Evolutionary conservation across 1,284 basidiomycete species (phyloP).

Genomic region (Volvariella surrecta): DNA sequence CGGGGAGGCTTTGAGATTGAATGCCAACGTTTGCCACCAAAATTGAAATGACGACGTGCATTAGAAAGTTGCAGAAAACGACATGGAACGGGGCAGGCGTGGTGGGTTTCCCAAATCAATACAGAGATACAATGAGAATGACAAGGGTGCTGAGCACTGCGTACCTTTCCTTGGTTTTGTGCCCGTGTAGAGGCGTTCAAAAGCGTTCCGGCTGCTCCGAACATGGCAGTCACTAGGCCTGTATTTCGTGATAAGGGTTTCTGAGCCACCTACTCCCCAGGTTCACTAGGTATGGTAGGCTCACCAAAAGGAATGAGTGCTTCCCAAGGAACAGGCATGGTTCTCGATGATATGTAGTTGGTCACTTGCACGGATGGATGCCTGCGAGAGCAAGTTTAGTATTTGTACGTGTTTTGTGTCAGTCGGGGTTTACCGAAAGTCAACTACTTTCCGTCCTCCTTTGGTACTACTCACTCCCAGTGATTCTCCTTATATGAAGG

Average conservation of each 20-base stretch:
- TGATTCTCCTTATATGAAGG: no score
- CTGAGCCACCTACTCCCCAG: background rate
- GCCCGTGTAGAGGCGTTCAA: constrained; percentile 68
- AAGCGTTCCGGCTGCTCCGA: constrained; percentile 81
- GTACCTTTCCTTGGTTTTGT: constrained; percentile 87
- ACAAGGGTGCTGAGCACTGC: constrained; percentile 14
- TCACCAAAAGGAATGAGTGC: constrained; percentile 89
- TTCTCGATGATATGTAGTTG: no score
- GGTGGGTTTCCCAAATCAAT: no score
- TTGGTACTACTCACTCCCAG: no score
- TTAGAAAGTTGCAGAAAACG: background rate
- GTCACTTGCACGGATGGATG: constrained; percentile 1
- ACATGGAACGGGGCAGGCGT: no score
- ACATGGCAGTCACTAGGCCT: constrained; percentile 86
- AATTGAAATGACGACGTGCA: background rate
- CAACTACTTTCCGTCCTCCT: no score
- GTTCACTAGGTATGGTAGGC: background rate
- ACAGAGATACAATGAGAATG: background rate
- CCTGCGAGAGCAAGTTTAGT: constrained; percentile 6
- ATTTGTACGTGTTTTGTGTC: constrained; percentile 9
- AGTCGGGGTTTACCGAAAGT: background rate
- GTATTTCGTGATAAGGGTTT: constrained; percentile 5
- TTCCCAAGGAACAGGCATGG: constrained; percentile 92
- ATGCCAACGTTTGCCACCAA: background rate
- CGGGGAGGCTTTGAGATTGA: constrained; percentile 57